A percentile compares a stretch with the other conserved stretches of the same genome.
These are phyloP conservation scores for Ephemerocybe angulata DNA, from an alignment of 768 basidiomycete species.

Conservation along the genomic window DNA sequence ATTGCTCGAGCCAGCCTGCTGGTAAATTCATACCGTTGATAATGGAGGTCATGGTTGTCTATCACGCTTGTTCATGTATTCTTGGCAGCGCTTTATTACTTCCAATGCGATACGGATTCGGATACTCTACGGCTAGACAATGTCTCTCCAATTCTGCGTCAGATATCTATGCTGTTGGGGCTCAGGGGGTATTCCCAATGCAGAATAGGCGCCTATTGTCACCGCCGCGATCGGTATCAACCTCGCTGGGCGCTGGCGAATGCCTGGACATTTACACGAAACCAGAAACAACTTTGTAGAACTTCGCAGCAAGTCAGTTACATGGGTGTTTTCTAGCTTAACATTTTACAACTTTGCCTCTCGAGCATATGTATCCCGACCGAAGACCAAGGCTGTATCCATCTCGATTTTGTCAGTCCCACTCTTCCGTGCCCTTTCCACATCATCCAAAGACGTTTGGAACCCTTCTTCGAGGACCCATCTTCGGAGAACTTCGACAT, in stretches of 20 bases:
- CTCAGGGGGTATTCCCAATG: too few relatives aligned
- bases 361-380: constrained; percentile 5
- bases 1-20: constrained; percentile 54
- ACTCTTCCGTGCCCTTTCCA: constrained; percentile 26
- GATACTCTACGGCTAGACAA: too few relatives aligned
- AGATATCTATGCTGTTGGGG: too few relatives aligned
- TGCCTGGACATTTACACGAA: too few relatives aligned
- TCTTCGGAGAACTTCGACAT: constrained; percentile 49
- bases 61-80: constrained; percentile 4
- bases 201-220: too few relatives aligned
- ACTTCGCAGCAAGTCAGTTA: neutral
- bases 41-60: neutral
- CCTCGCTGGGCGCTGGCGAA: too few relatives aligned
- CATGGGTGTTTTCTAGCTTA: neutral
- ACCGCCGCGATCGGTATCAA: too few relatives aligned
- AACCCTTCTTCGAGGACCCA: constrained; percentile 47
- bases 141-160: too few relatives aligned
- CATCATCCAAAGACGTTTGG: constrained; percentile 35
- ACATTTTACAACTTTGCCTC: neutral
- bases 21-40: constrained; percentile 39
- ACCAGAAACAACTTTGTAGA: neutral
- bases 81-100: too few relatives aligned
- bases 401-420: constrained; percentile 20
- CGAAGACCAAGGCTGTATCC: constrained; percentile 36
- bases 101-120: too few relatives aligned